Evolutionary conservation across 768 basidiomycete species (phyloP).

Genomic region (Mycena belliarum): DNA sequence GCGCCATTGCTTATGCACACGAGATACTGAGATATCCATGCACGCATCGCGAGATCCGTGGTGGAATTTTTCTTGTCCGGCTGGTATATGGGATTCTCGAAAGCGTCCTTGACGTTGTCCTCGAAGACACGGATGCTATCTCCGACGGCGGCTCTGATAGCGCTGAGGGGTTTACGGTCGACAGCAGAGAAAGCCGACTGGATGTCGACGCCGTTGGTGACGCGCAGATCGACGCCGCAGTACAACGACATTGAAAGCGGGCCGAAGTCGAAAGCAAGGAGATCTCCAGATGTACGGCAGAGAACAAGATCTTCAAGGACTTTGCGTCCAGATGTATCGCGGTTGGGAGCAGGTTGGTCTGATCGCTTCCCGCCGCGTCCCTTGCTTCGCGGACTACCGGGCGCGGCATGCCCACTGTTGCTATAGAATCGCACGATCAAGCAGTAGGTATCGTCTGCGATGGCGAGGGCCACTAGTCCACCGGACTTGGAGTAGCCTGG

Average conservation of each 20-base stretch:
- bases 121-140: slow-evolving; percentile 35
- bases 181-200: slow-evolving; percentile 49
- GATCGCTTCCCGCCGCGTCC: slow-evolving; percentile 4
- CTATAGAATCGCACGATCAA: slow-evolving; percentile 21
- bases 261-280: slow-evolving; percentile 58
- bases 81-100: slow-evolving; percentile 39
- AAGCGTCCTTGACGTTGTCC: slow-evolving; percentile 38
- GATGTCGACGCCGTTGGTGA: slow-evolving; percentile 57
- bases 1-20: slow-evolving; percentile 41
- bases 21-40: slow-evolving; percentile 54
- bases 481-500: slow-evolving; percentile 48
- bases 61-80: slow-evolving; percentile 28
- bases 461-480: slow-evolving; percentile 45
- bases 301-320: slow-evolving; percentile 44
- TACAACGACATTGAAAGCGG: slow-evolving; percentile 51
- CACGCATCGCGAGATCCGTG: slow-evolving; percentile 43
- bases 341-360: neutral
- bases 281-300: slow-evolving; percentile 41
- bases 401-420: slow-evolving; percentile 16
- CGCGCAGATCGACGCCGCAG: slow-evolving; percentile 39
- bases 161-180: slow-evolving; percentile 40
- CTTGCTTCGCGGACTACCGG: slow-evolving; percentile 15
- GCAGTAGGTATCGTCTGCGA: slow-evolving; percentile 40
- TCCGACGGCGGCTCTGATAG: slow-evolving; percentile 45
- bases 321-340: slow-evolving; percentile 26